A percentile compares a stretch with the other conserved stretches of the same genome.
These are phyloP conservation scores for Triadica sebifera DNA, from an alignment of 345 rosid genomes.

Conservation along the genomic window DNA sequence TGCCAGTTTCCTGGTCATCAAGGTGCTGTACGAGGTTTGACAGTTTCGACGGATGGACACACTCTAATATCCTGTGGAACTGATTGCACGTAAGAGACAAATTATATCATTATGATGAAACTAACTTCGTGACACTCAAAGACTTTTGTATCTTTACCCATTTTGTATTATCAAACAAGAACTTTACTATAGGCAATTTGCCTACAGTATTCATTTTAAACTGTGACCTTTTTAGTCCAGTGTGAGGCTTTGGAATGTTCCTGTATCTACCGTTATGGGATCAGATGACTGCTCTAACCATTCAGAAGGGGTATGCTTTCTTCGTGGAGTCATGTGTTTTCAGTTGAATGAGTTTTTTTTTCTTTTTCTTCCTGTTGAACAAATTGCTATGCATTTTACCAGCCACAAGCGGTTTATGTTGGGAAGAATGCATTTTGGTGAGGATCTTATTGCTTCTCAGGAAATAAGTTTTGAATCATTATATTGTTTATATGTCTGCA, in stretches of 20 bases:
- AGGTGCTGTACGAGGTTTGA: slow-evolving; percentile 87
- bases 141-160: neutral
- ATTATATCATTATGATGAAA: slow-evolving; percentile 3
- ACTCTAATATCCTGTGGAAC: slow-evolving; percentile 81
- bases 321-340: neutral
- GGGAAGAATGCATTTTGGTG: slow-evolving; percentile 90
- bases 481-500: neutral
- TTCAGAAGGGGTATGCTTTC: slow-evolving; percentile 47
- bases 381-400: slow-evolving; percentile 28
- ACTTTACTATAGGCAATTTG: neutral
- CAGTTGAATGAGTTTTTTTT: neutral
- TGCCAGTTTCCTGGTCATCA: slow-evolving; percentile 92
- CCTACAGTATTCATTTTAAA: neutral
- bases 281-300: slow-evolving; percentile 43
- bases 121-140: neutral
- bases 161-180: neutral
- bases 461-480: slow-evolving; percentile 3
- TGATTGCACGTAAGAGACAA: slow-evolving; percentile 73
- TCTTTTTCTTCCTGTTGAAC: slow-evolving; percentile 17
- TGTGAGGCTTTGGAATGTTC: slow-evolving; percentile 95
- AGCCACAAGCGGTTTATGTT: slow-evolving; percentile 68
- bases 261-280: slow-evolving; percentile 57
- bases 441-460: slow-evolving; percentile 9
- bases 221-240: slow-evolving; percentile 35
- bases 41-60: slow-evolving; percentile 83